A percentile compares a stretch with the other conserved stretches of the same genome.
These are phyloP conservation scores for Colletotrichum graminicola DNA, from an alignment of 2,329 filamentous ascomycete genomes.

Conservation along the genomic window DNA sequence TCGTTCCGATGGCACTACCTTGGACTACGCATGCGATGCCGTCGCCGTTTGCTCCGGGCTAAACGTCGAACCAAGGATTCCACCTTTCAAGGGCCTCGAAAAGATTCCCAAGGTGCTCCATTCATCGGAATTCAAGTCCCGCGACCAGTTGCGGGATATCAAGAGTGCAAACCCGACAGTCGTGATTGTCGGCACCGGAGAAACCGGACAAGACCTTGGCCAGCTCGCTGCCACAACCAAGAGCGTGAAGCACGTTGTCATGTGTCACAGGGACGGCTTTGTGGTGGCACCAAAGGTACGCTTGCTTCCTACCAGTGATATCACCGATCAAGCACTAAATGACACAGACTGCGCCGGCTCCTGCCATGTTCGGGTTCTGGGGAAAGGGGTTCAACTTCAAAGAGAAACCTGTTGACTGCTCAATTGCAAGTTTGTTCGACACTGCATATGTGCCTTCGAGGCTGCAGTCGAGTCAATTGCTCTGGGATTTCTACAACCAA, in stretches of 20 bases:
- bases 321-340: not conserved
- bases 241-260: constrained; percentile 54
- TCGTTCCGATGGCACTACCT: not conserved
- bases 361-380: constrained; percentile 38
- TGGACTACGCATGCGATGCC: constrained; percentile 54
- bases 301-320: not conserved
- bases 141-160: constrained; percentile 55
- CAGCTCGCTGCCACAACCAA: constrained; percentile 59
- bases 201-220: constrained; percentile 60
- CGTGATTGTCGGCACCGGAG: constrained; percentile 59
- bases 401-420: constrained; percentile 60
- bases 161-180: constrained; percentile 51
- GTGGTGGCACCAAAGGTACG: constrained; percentile 59
- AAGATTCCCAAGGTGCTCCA: constrained; percentile 55
- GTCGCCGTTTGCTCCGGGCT: constrained; percentile 61
- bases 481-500: constrained; percentile 57
- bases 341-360: constrained; percentile 30
- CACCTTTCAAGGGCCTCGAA: constrained; percentile 55
- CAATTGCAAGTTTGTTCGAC: constrained; percentile 63
- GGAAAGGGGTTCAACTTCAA: constrained; percentile 13
- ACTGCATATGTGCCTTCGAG: constrained; percentile 62
- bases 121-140: constrained; percentile 58
- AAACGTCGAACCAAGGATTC: constrained; percentile 56
- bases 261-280: constrained; percentile 62
- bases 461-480: constrained; percentile 55